Conservation (phyloP, 2,329 filamentous ascomycete genomes). For the Aspergillus novofumigatus region DNA sequence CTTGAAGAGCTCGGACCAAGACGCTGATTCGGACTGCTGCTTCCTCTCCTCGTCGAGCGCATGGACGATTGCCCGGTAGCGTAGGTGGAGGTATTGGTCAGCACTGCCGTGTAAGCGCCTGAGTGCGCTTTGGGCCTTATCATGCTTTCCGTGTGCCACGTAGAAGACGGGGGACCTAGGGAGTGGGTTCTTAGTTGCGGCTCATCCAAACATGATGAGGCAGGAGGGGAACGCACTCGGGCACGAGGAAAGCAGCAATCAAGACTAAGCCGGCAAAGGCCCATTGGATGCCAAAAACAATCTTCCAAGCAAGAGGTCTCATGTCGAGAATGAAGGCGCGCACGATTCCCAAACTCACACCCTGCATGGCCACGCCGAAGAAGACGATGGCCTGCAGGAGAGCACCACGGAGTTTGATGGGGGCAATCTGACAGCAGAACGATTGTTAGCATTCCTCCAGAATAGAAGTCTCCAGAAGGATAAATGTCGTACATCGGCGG, state of each 20-base stretch:
- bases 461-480: not conserved
- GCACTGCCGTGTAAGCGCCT: conserved; percentile 4
- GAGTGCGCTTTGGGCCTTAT: conserved; percentile 8
- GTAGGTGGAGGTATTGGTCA: no score
- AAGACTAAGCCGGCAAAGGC: conserved; percentile 10
- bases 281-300: conserved; percentile 18
- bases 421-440: conserved; percentile 1
- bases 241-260: conserved; percentile 10
- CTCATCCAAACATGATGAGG: no score
- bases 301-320: conserved; percentile 10
- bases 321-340: conserved; percentile 14
- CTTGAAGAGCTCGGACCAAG: conserved; percentile 11
- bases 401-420: conserved; percentile 7
- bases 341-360: conserved; percentile 13
- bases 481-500: conserved; percentile 10
- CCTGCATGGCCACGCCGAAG: conserved; percentile 17
- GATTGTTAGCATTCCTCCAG: no score
- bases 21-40: conserved; percentile 2
- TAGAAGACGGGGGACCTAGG: conserved; percentile 5
- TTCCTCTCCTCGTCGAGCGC: conserved; percentile 12
- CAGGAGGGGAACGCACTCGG: conserved; percentile 5
- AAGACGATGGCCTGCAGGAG: conserved; percentile 14
- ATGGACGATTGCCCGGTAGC: conserved; percentile 5
- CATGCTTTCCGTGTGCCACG: conserved; percentile 2
- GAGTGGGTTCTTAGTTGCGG: no score